These are phyloP conservation scores for Aethionema arabicum DNA, from an alignment of 345 rosid genomes.

Conservation along the genomic window DNA sequence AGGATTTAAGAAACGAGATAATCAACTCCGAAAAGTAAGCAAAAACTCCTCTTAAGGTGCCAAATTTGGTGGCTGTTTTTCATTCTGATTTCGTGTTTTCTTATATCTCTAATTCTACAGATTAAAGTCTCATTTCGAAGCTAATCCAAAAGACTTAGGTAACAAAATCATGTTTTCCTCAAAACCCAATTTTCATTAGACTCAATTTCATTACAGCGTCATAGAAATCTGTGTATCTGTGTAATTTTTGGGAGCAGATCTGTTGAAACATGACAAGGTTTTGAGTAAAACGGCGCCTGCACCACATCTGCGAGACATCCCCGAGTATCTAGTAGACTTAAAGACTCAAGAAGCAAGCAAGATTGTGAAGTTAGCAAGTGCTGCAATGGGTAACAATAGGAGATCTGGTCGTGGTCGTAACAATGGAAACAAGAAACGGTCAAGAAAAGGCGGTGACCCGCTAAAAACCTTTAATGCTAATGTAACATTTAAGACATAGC, in stretches of 20 bases:
- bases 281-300: slow-evolving; percentile 69
- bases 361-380: slow-evolving; percentile 76
- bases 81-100: not conserved
- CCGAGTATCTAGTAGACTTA: slow-evolving; percentile 69
- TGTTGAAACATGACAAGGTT: slow-evolving; percentile 78
- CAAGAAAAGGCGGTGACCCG: slow-evolving; percentile 58
- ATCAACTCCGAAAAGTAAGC: slow-evolving; percentile 93
- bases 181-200: no score
- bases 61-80: not conserved
- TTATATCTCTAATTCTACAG: slow-evolving; percentile 33
- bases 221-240: no score
- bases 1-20: slow-evolving; percentile 84
- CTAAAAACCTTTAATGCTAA: slow-evolving; percentile 42
- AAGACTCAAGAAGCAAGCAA: slow-evolving; percentile 83
- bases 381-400: slow-evolving; percentile 70
- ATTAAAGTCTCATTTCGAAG: slow-evolving; percentile 89
- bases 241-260: slow-evolving; percentile 32
- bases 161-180: no score
- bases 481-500: slow-evolving; percentile 11
- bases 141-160: slow-evolving; percentile 67
- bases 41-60: slow-evolving; percentile 3
- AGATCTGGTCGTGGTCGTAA: slow-evolving; percentile 38
- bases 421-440: slow-evolving; percentile 51
- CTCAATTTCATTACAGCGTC: no score
- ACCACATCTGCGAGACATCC: slow-evolving; percentile 69